Percentiles rank a stretch among this genome's conserved stretches.
These are phyloP conservation scores for Diplotaxis tenuifolia DNA, from an alignment of 345 rosid genomes.

Conservation along the genomic window DNA sequence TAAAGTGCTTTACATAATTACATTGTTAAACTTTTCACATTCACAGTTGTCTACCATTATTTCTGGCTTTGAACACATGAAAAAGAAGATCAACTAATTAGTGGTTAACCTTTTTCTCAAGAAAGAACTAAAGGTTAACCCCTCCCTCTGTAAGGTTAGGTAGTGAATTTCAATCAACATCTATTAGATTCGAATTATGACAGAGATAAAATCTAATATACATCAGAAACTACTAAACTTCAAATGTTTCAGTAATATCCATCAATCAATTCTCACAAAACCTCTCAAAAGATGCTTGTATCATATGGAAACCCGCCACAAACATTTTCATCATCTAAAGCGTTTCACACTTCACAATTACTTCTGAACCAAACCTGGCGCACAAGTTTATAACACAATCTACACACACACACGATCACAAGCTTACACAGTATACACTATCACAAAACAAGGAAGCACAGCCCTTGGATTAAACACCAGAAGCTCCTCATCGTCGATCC, in stretches of 20 bases:
- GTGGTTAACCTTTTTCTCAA: no score
- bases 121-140: no score
- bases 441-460: conserved; percentile 94
- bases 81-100: not conserved
- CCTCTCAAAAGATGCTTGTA: conserved; percentile 2
- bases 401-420: conserved; percentile 24
- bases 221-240: not conserved
- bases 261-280: not conserved
- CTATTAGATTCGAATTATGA: not conserved
- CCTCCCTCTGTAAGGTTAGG: not conserved
- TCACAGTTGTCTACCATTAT: conserved; percentile 6
- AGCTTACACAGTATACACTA: conserved; percentile 60
- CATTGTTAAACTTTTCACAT: not conserved
- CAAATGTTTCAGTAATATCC: not conserved
- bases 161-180: not conserved
- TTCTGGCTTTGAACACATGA: not conserved
- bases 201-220: not conserved
- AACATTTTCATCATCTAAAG: not conserved
- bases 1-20: not conserved
- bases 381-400: not conserved
- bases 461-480: conserved; percentile 97
- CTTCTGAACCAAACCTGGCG: conserved; percentile 13
- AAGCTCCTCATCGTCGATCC: conserved; percentile 79
- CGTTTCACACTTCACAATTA: conserved; percentile 31
- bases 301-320: conserved; percentile 22